Evolutionary conservation across 2,329 filamentous ascomycete species (phyloP).

Genomic region (Massarina eburnea): DNA sequence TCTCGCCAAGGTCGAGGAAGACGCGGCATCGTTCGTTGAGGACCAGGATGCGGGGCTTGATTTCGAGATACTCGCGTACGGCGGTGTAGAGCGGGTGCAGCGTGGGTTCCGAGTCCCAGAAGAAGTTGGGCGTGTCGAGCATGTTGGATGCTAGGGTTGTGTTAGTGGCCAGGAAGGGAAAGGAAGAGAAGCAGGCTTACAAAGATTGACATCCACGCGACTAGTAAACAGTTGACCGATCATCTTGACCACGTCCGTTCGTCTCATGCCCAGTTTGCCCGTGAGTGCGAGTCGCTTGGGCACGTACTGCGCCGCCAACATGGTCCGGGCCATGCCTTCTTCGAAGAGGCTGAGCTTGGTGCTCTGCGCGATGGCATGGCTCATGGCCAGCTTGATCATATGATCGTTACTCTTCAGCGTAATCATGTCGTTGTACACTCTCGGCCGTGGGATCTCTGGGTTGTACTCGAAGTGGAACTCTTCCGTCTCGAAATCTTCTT

Average conservation of each 20-base stretch:
- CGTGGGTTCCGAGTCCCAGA: slow-evolving; percentile 97
- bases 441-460: slow-evolving; percentile 76
- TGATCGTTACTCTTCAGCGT: slow-evolving; percentile 92
- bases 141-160: slow-evolving; percentile 76
- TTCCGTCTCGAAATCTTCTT: slow-evolving; percentile 94
- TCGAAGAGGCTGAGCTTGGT: slow-evolving; percentile 97
- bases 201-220: slow-evolving; percentile 94
- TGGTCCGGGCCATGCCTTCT: slow-evolving; percentile 91
- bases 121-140: slow-evolving; percentile 93
- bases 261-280: slow-evolving; percentile 85
- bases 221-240: slow-evolving; percentile 89
- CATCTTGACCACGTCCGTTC: slow-evolving; percentile 89
- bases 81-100: slow-evolving; percentile 92
- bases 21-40: slow-evolving; percentile 96
- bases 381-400: slow-evolving; percentile 98
- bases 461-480: slow-evolving; percentile 99
- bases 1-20: slow-evolving; percentile 94
- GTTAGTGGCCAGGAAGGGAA: slow-evolving; percentile 6
- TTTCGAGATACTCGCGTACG: slow-evolving; percentile 95
- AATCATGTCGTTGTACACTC: slow-evolving; percentile 99
- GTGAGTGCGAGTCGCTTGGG: slow-evolving; percentile 87
- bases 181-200: slow-evolving; percentile 61
- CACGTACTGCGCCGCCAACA: slow-evolving; percentile 89
- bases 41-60: slow-evolving; percentile 92
- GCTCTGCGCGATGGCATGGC: slow-evolving; percentile 94